Evolutionary conservation across 768 basidiomycete genomes (phyloP).

Genomic region (Chalciporus piperatus): DNA sequence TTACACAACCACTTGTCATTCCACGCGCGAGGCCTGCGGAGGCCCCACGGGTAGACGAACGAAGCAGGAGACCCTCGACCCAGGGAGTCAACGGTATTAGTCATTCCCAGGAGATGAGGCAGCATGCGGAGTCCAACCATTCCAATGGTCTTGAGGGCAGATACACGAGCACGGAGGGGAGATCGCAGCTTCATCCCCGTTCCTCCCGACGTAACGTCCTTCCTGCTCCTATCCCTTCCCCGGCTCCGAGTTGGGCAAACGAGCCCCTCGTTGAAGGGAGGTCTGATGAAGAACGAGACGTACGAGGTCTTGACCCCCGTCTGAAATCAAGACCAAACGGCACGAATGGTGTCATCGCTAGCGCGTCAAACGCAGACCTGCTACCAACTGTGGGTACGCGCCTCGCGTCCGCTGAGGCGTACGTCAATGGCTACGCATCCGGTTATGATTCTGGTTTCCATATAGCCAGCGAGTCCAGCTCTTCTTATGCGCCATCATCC

Average conservation of each 20-base stretch:
- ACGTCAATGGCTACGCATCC: conserved; percentile 33
- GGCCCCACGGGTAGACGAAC: conserved; percentile 22
- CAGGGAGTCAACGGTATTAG: conserved; percentile 14
- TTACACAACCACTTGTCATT: conserved; percentile 14
- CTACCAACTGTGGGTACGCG: conserved; percentile 11
- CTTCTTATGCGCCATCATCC: conserved; percentile 17
- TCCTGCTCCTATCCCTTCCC: conserved; percentile 10
- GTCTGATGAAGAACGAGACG: conserved; percentile 31
- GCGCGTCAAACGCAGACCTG: not conserved
- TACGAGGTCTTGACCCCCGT: not conserved
- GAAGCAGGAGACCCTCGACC: conserved; percentile 12
- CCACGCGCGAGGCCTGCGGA: conserved; percentile 24
- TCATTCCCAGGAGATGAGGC: conserved; percentile 13
- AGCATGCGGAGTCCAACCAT: conserved; percentile 12
- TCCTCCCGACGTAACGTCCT: conserved; percentile 33
- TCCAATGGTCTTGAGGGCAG: conserved; percentile 5
- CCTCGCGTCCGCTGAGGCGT: conserved; percentile 36
- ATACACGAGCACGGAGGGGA: conserved; percentile 11
- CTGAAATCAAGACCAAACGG: conserved; percentile 12
- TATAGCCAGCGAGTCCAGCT: conserved; percentile 14
- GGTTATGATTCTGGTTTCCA: conserved; percentile 34
- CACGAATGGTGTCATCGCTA: conserved; percentile 1
- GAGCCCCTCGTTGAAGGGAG: conserved; percentile 29
- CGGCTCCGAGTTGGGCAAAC: conserved; percentile 30
- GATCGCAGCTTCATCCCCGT: conserved; percentile 32